Evolutionary conservation across 495 filamentous ascomycete genomes (phyloP), one percentile per base, ranked within the genome.

Genomic region (Platismatia glauca): DNA sequence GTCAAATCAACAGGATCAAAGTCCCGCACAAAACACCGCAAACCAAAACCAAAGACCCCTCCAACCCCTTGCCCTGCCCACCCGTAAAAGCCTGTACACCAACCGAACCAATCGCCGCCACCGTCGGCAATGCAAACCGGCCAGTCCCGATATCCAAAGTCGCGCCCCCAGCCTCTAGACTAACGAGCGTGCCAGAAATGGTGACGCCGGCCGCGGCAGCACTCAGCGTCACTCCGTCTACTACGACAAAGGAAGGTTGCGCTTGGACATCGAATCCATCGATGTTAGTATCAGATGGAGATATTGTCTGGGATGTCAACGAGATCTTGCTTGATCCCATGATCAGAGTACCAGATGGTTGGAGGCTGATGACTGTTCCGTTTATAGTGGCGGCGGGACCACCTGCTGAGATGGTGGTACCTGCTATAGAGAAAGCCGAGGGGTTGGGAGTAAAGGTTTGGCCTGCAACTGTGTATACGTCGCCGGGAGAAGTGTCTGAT

Each of bases 371-470:
- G 29, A 33, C 4, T 1, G 65, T 64, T 12, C 61, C 65, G 20
- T 15, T 6, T 13, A 53, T 16, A 15, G 53, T 55, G 12, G 61
- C 38, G 13, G 63, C 58, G 20, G 63, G 33, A 43, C 31, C 31
- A 15, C 63, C 63, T 34, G 63, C 58, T 27, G 38, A 41, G 27
- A 65, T 18, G n/a, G 63, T 65, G n/a, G 33, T 56, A 16, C 38
- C 38, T 39, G 38, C 38, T 39, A 39, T 39, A 13, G 38, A 11
- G 2, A 39, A 13, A 39, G 46, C 63, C 18, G 61, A 22, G 16
- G 41, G 16, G 8, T 37, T 41, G 18, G 46, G 27, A 22, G 43
- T n/a, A 24, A 18, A 31, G 13, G n/a, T 31, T 39, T 66, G 3
- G 22, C 33, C 34, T 27, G 22, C 46, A 55, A 59, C 37, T 24